A percentile compares a stretch with the other conserved stretches of the same genome.
Evolutionary conservation across 192 early-diverging fungal genomes (phyloP).

Genomic region (Gonapodya prolifera): DNA sequence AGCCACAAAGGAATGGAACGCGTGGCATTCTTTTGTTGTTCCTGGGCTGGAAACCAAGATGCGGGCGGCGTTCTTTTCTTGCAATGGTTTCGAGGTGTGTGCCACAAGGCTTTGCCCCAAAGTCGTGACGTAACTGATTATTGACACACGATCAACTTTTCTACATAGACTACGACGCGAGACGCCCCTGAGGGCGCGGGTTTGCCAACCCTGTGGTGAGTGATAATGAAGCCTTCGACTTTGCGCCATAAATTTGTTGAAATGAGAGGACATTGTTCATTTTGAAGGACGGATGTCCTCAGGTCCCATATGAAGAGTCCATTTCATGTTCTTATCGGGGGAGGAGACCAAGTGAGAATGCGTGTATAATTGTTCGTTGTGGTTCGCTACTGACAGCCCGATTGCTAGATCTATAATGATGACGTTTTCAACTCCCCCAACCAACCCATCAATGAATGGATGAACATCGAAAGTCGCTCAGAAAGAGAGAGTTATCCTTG

Average conservation of each 20-base stretch:
- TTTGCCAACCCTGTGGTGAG: not conserved
- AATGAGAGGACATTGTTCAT: too few relatives aligned
- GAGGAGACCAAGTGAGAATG: too few relatives aligned
- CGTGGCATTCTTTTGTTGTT: not conserved
- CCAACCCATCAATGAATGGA: not conserved
- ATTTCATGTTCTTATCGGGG: not conserved
- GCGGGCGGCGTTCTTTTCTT: not conserved
- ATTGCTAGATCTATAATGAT: constrained; percentile 5
- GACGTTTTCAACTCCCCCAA: not conserved
- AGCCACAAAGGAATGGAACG: not conserved
- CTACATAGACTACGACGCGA: not conserved
- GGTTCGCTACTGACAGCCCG: too few relatives aligned
- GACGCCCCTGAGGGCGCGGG: not conserved
- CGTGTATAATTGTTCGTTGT: too few relatives aligned
- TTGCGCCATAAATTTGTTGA: too few relatives aligned
- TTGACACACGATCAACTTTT: too few relatives aligned
- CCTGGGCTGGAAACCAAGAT: not conserved
- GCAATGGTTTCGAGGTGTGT: not conserved
- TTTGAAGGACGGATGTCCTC: not conserved
- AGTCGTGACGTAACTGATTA: too few relatives aligned
- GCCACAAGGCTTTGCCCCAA: not conserved
- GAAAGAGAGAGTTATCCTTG: constrained; percentile 34
- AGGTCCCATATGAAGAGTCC: not conserved
- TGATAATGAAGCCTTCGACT: too few relatives aligned
- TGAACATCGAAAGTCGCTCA: constrained; percentile 13